Evolutionary conservation across 1,284 basidiomycete species (phyloP).

Genomic region (Fomitopsis schrenkii): DNA sequence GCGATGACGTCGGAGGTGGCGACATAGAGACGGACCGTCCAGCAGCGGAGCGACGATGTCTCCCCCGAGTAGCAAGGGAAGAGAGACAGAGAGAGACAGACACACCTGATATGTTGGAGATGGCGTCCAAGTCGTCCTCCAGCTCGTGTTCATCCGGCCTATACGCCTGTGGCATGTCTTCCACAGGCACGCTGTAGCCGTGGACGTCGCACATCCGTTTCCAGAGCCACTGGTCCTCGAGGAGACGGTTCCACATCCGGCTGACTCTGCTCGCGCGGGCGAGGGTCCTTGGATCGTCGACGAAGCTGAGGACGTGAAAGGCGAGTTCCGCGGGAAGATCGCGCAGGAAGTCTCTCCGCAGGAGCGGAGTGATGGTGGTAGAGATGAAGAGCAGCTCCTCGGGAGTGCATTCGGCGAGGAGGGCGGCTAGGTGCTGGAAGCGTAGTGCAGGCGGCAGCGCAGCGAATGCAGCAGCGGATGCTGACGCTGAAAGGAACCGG

Average conservation of each 20-base stretch:
- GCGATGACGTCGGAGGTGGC: too few species aligned
- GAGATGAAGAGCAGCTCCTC: slow-evolving; percentile 81
- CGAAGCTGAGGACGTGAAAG: slow-evolving; percentile 76
- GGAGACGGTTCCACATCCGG: slow-evolving; percentile 71
- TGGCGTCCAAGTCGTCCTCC: not conserved
- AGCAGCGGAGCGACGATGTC: too few species aligned
- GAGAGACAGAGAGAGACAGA: not conserved
- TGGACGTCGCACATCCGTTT: slow-evolving; percentile 69
- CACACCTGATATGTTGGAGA: not conserved
- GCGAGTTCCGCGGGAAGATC: slow-evolving; percentile 84
- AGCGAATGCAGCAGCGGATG: slow-evolving; percentile 27
- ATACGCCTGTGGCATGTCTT: slow-evolving; percentile 9
- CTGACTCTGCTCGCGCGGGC: slow-evolving; percentile 73
- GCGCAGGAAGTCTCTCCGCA: slow-evolving; percentile 85
- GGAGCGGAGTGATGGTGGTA: slow-evolving; percentile 69
- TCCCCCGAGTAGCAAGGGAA: too few species aligned
- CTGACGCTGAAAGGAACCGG: not conserved
- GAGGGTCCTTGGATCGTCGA: slow-evolving; percentile 81
- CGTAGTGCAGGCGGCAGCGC: slow-evolving; percentile 40
- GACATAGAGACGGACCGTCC: too few species aligned
- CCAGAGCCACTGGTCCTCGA: slow-evolving; percentile 87
- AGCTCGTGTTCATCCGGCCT: not conserved
- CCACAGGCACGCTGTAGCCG: slow-evolving; percentile 38
- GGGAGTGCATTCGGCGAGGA: slow-evolving; percentile 65
- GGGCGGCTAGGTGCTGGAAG: slow-evolving; percentile 55